phyloP scores from a whole-genome alignment of 257 asterid species.

The Gardenia jasminoides region DNA sequence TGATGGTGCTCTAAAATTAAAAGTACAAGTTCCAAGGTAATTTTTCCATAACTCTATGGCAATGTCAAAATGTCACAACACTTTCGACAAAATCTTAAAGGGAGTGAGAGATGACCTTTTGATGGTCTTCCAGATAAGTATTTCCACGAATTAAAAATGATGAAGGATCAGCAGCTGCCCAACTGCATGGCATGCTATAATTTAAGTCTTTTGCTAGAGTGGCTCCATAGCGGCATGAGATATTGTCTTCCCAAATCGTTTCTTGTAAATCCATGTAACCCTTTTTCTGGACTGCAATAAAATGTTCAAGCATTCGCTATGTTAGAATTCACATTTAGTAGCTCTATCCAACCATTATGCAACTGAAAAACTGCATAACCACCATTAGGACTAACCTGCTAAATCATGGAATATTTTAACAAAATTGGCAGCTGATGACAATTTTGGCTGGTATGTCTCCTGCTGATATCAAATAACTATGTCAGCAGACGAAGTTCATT shows the following conservation, averaged over 20 bases:
- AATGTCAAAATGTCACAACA: not conserved
- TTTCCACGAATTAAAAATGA: conserved; percentile 74
- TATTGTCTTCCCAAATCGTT: conserved; percentile 46
- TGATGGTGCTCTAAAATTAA: not conserved
- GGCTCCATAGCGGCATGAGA: conserved; percentile 48
- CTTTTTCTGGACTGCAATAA: conserved; percentile 60
- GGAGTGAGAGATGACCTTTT: conserved; percentile 43
- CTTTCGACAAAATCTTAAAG: not conserved
- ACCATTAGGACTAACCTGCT: conserved; percentile 46
- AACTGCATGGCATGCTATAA: conserved; percentile 57
- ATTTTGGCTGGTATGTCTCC: conserved; percentile 51
- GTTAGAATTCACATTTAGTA: not conserved
- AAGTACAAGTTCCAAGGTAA: not conserved
- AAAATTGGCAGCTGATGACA: conserved; percentile 53
- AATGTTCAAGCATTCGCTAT: conserved; percentile 10
- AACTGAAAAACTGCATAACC: not conserved
- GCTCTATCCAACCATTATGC: not conserved
- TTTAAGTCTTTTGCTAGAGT: conserved; percentile 71
- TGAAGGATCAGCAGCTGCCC: conserved; percentile 71
- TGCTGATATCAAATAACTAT: conserved; percentile 25
- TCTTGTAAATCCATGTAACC: conserved; percentile 71
- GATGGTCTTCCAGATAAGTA: conserved; percentile 57
- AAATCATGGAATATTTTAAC: conserved; percentile 70
- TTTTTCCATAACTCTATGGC: not conserved
- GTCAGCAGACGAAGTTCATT: conserved; percentile 2